Percentiles rank a stretch among this genome's conserved stretches.
phyloP scores from a whole-genome alignment of 2,329 filamentous ascomycete genomes.

The Penicillium crustosum region DNA sequence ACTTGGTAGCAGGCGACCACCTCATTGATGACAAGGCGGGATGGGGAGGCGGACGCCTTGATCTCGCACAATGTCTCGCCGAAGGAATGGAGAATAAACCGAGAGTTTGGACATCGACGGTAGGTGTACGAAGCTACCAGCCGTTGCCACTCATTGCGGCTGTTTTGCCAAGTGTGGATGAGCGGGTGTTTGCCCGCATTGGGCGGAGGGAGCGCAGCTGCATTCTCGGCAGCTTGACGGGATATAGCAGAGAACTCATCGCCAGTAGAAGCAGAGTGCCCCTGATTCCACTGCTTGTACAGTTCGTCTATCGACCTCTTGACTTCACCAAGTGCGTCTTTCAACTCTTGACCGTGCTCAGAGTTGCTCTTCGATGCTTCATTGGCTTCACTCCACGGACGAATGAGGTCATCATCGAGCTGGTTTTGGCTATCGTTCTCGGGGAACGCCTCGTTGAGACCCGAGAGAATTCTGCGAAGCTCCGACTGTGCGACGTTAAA shows the following conservation, averaged over 20 bases:
- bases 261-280: constrained; percentile 1
- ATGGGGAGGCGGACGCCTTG: constrained; percentile 28
- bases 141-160: constrained; percentile 31
- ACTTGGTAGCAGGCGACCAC: constrained; percentile 34
- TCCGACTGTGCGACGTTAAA: constrained; percentile 42
- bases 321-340: constrained; percentile 20
- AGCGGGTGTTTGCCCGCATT: constrained; percentile 33
- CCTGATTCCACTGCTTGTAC: constrained; percentile 22
- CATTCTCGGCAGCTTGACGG: constrained; percentile 29
- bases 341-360: constrained; percentile 16
- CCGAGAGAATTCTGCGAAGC: constrained; percentile 29
- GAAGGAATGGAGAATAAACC: constrained; percentile 34
- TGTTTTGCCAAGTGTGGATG: constrained; percentile 37
- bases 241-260: constrained; percentile 26
- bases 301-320: constrained; percentile 21
- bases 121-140: constrained; percentile 45
- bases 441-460: constrained; percentile 33
- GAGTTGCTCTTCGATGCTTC: constrained; percentile 24
- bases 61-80: constrained; percentile 37
- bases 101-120: constrained; percentile 17
- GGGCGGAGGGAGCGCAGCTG: constrained; percentile 34
- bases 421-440: constrained; percentile 14
- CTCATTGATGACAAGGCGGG: constrained; percentile 29
- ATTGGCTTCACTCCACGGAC: constrained; percentile 31
- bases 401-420: constrained; percentile 39